Conservation (phyloP, 2,329 filamentous ascomycete genomes). For the Cladorrhinum sp. region DNA sequence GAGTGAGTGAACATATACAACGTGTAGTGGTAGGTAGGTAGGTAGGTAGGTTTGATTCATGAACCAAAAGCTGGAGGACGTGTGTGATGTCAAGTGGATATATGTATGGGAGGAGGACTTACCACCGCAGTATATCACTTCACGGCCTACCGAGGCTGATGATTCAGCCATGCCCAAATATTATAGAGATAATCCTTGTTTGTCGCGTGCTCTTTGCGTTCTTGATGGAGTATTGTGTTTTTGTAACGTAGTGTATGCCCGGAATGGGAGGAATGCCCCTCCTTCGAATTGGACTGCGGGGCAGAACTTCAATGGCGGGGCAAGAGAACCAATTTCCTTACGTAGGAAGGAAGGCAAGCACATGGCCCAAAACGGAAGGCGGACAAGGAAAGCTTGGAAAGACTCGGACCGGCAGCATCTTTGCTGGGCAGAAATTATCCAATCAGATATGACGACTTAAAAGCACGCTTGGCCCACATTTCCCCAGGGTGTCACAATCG, state of each 20-base stretch:
- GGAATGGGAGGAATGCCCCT: conserved; percentile 12
- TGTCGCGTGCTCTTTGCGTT: conserved; percentile 5
- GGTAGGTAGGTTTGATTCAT: neutral
- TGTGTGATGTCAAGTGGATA: conserved; percentile 20
- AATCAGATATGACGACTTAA: neutral
- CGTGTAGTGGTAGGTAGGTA: no score
- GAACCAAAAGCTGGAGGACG: neutral
- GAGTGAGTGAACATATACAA: neutral
- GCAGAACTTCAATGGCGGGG: conserved; percentile 19
- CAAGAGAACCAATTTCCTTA: neutral
- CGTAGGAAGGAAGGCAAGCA: neutral
- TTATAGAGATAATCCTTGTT: conserved; percentile 9
- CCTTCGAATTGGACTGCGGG: conserved; percentile 25
- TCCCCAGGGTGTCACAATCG: conserved; percentile 6
- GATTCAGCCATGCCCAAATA: conserved; percentile 50
- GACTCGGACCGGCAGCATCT: neutral
- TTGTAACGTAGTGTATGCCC: neutral
- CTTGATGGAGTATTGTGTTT: neutral
- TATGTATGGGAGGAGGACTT: conserved; percentile 34
- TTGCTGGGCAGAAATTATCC: neutral
- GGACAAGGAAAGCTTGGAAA: neutral
- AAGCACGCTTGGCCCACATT: conserved; percentile 6
- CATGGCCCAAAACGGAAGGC: neutral
- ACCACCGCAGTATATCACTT: conserved; percentile 59
- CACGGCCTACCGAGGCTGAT: conserved; percentile 47